Evolutionary conservation across 495 filamentous ascomycete genomes (phyloP), one percentile per base, ranked within the genome.

Genomic region (Penicillium taxi): DNA sequence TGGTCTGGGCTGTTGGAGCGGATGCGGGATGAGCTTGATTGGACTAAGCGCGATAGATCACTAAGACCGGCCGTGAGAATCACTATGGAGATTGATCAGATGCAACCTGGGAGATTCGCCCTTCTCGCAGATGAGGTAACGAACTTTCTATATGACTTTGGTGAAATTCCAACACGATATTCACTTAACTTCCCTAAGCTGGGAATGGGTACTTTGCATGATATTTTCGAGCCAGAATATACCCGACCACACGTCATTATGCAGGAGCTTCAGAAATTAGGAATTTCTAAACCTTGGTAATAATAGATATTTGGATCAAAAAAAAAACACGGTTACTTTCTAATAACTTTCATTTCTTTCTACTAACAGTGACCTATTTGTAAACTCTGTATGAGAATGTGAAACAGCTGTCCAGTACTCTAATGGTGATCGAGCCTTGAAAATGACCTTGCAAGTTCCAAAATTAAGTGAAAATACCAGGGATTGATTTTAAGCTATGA

Each of bases 21-120:
- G 44, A 47, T 47, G 30, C 39, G 35, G 28, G 38, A 35, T 13
- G 39, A 42, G 29, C 26, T 47, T 6, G 20, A 36, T 47, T 47
- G 44, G 44, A 31, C 24, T 8, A 11, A 42, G 44, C 32, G 44
- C 23, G 30, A 42, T 42, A 32, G 18, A 34, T 14, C 35, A 21
- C 27, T 29, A 25, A 38, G 31, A 39, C 44, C 29, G 35, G 40
- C 34, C 26, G 39, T 47, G 27, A 42, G 21, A 8, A 42, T 47
- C 34, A 21, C 35, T 5, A 42, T 47, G 39, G 19, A 35, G 19
- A 33, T 27, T 17, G 17, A 39, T 21, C 38, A 33, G 23, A 27
- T 6, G 28, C 28, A 25, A 16, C 30, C 38, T 27, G 39, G 44
- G 39, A 47, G 44, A 23, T 37, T 46, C 23, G 13, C 26, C 5